Evolutionary conservation across 1,284 basidiomycete genomes (phyloP).

Genomic region (Boletus smithii): DNA sequence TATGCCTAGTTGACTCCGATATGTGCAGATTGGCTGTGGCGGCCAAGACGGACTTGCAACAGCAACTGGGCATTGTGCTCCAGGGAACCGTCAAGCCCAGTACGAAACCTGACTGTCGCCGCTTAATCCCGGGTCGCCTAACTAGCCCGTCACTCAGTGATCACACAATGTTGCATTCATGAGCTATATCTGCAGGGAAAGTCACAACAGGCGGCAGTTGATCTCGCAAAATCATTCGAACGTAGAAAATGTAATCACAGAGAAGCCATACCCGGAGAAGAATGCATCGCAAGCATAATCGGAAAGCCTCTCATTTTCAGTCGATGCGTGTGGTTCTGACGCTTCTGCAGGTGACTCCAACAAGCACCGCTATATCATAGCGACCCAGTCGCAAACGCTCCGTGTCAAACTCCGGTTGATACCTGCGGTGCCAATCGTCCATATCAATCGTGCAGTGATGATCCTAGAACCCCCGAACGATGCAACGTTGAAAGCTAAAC

Average conservation of each 20-base stretch:
- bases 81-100: conserved; percentile 88
- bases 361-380: conserved; percentile 87
- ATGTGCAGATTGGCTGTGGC: conserved; percentile 71
- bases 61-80: conserved; percentile 70
- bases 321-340: conserved; percentile 14
- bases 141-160: conserved; percentile 76
- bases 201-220: conserved; percentile 66
- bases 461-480: conserved; percentile 85
- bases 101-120: conserved; percentile 43
- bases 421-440: conserved; percentile 83
- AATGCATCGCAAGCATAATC: conserved; percentile 81
- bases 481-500: conserved; percentile 68
- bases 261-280: conserved; percentile 74
- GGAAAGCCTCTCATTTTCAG: conserved; percentile 49
- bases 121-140: conserved; percentile 14
- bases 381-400: conserved; percentile 72
- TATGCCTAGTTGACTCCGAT: conserved; percentile 72
- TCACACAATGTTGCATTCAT: conserved; percentile 93
- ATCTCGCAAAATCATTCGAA: conserved; percentile 91
- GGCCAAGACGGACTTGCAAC: conserved; percentile 70
- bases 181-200: conserved; percentile 82
- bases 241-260: conserved; percentile 92
- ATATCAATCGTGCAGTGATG: conserved; percentile 87
- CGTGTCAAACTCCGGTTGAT: conserved; percentile 63
- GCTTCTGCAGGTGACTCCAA: conserved; percentile 68